phyloP scores from a whole-genome alignment of 495 filamentous ascomycete species.

The Podospora pseudoanserina region DNA sequence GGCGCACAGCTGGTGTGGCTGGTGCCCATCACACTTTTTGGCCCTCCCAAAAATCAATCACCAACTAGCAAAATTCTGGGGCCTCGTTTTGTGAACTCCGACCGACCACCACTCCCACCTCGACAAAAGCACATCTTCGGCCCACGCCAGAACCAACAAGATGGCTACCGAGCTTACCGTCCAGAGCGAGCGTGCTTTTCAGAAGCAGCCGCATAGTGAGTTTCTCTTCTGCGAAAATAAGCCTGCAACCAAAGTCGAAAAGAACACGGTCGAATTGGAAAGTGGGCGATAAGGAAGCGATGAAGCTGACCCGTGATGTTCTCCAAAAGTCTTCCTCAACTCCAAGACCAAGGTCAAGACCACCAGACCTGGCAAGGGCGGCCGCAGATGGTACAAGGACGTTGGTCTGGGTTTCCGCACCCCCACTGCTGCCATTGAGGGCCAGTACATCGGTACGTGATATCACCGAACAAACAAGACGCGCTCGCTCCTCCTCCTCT shows the following conservation, averaged over 20 bases:
- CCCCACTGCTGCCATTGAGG: constrained; percentile 95
- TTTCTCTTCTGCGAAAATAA: constrained; percentile 17
- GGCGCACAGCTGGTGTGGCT: constrained; percentile 11
- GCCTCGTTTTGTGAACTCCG: constrained; percentile 20
- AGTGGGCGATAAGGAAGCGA: constrained; percentile 13
- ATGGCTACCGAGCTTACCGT: constrained; percentile 99
- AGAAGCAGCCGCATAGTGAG: constrained; percentile 92
- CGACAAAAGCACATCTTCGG: constrained; percentile 30
- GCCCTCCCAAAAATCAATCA: constrained; percentile 29
- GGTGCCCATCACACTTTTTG: constrained; percentile 29
- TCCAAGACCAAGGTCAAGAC: constrained; percentile 85
- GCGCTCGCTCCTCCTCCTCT: neutral
- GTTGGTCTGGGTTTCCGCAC: constrained; percentile 98
- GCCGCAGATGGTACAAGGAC: constrained; percentile 99
- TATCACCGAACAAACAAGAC: constrained; percentile 1
- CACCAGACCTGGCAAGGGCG: constrained; percentile 73
- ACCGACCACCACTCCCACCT: constrained; percentile 17
- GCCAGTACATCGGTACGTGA: constrained; percentile 94
- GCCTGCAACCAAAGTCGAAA: neutral
- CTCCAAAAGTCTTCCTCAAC: constrained; percentile 75
- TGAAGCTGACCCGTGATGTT: constrained; percentile 18
- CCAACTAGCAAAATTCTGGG: constrained; percentile 31
- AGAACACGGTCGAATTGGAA: constrained; percentile 3
- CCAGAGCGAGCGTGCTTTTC: constrained; percentile 96
- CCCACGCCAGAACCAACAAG: constrained; percentile 55